Conservation (phyloP, 495 filamentous ascomycete species). For the Aspergillus bridgeri region DNA sequence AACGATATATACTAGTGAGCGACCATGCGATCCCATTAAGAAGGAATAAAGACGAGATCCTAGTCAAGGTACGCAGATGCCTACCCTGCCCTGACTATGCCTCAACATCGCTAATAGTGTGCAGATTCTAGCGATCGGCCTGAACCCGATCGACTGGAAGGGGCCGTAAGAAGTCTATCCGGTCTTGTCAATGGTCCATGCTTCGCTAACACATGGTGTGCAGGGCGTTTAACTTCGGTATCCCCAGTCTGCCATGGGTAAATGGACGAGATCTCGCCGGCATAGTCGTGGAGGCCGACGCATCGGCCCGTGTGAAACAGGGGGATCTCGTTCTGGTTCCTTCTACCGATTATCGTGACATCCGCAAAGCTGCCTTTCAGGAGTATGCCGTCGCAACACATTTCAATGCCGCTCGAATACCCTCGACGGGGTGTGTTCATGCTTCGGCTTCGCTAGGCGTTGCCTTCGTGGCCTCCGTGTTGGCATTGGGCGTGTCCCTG, state of each 20-base stretch:
- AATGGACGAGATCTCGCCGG: slow-evolving; percentile 63
- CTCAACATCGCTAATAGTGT: slow-evolving; percentile 1
- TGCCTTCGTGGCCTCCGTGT: slow-evolving; percentile 57
- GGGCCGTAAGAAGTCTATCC: slow-evolving; percentile 48
- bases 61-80: slow-evolving; percentile 51
- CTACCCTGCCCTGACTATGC: not conserved
- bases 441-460: slow-evolving; percentile 60
- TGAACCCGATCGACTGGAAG: slow-evolving; percentile 76
- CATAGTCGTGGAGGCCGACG: slow-evolving; percentile 48
- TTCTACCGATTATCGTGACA: slow-evolving; percentile 69
- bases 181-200: not conserved
- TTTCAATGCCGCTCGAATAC: slow-evolving; percentile 60
- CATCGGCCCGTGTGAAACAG: slow-evolving; percentile 42
- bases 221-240: slow-evolving; percentile 62
- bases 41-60: slow-evolving; percentile 46
- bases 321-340: slow-evolving; percentile 60
- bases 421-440: slow-evolving; percentile 41
- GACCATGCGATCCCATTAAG: slow-evolving; percentile 49
- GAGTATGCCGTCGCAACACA: slow-evolving; percentile 61
- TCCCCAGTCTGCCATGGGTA: slow-evolving; percentile 62
- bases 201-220: slow-evolving; percentile 2
- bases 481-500: slow-evolving; percentile 59
- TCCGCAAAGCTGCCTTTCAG: slow-evolving; percentile 65
- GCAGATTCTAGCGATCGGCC: slow-evolving; percentile 53
- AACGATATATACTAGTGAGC: slow-evolving; percentile 40